Evolutionary conservation across 495 filamentous ascomycete genomes (phyloP), one percentile per base, ranked within the genome.

Genomic region (Neurospora sp.): DNA sequence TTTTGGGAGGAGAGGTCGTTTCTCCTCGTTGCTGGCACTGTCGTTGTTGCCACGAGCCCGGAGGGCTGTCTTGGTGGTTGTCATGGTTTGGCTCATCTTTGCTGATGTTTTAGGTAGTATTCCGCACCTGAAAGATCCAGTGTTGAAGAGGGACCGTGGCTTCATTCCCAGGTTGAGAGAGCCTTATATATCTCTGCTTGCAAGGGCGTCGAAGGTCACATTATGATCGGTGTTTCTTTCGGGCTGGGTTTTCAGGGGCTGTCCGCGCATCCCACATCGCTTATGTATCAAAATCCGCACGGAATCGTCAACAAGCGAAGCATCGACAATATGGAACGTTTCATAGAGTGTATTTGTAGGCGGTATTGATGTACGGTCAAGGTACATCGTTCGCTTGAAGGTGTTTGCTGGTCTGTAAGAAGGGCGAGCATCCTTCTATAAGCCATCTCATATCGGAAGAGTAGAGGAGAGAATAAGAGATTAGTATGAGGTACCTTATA

Each of bases 231-330:
- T 35, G 35, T 35, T 35, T 35, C 31, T 8, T 20, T 18, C 42
- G 42, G 42, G 18, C 42, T 20, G 42, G 18, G n/a, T 18, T 20
- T 20, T 9, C n/a, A 45, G 7, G 42, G n/a, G 42, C 6, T 18
- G 42, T 9, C 18, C 18, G 18, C 16, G 40, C 39, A 76, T 75
- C 74, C 20, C 71, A 75, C 72, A 75, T 72, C 45, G 40, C 70
- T 69, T 40, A 68, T 72, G 70, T 73, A 38, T 76, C 74, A 73
- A 71, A 71, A 8, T 53, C 70, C 68, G 71, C 41, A 18, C 39
- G 18, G 12, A 69, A 18, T 12, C 10, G 20, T 31, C 10, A 53
- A 59, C 20, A 38, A 27, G 27, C 40, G 9, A n/a, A 10, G 68
- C 8, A n/a, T 6, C 0, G 40, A 8, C 45, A 16, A 9, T 7